Percentiles rank a stretch among this genome's conserved stretches.
These are phyloP conservation scores for Papiliotrema terrestris DNA, from an alignment of 1,284 basidiomycete genomes.

Conservation along the genomic window DNA sequence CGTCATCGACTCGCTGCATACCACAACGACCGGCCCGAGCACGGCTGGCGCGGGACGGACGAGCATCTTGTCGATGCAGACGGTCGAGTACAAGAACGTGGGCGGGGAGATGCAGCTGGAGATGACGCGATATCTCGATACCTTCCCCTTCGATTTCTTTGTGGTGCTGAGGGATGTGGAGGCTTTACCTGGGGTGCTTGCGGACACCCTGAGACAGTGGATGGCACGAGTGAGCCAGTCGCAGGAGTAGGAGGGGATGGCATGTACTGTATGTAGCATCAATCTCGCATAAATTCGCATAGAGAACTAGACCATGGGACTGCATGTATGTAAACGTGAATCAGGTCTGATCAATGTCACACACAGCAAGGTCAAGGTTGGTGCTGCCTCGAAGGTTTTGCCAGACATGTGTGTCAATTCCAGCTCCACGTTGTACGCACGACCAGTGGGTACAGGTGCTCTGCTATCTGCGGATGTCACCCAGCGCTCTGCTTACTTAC, in stretches of 20 bases:
- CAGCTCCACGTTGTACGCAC: no score
- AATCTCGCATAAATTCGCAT: no score
- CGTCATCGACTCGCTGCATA: slow-evolving; percentile 78
- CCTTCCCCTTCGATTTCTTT: slow-evolving; percentile 98
- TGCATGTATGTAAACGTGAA: no score
- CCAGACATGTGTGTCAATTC: no score
- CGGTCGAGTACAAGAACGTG: slow-evolving; percentile 80
- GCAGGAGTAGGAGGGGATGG: slow-evolving; percentile 31
- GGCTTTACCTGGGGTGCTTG: slow-evolving; percentile 84
- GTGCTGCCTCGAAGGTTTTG: no score
- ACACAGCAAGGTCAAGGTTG: no score
- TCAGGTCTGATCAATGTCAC: no score
- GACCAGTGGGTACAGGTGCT: no score
- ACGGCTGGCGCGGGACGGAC: slow-evolving; percentile 16
- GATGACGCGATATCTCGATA: slow-evolving; percentile 86
- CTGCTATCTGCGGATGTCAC: no score
- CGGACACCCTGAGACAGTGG: slow-evolving; percentile 87
- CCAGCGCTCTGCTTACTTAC: no score
- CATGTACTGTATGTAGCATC: not conserved
- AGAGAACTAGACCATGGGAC: no score
- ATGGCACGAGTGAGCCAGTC: slow-evolving; percentile 47
- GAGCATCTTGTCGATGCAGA: slow-evolving; percentile 84
- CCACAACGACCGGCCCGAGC: slow-evolving; percentile 15
- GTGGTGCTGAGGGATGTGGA: slow-evolving; percentile 89
- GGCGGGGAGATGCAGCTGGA: slow-evolving; percentile 83